These are phyloP conservation scores for Tetracentron sinense DNA, from an alignment of 164 flowering plant genomes.

Conservation along the genomic window DNA sequence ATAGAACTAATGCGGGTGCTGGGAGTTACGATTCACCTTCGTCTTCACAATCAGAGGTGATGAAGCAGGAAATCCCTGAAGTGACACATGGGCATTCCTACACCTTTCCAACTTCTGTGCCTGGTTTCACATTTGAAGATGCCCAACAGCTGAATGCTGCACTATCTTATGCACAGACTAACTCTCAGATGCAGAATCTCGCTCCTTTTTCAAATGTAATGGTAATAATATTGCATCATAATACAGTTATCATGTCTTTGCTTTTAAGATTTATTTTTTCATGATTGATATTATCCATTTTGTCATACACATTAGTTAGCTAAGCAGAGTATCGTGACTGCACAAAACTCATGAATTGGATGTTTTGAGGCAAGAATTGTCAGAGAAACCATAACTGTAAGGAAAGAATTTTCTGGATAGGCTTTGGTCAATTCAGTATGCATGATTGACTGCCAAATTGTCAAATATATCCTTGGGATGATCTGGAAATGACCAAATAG, in stretches of 20 bases:
- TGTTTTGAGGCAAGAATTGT: not conserved
- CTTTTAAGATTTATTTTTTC: not conserved
- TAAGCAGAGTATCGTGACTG: not conserved
- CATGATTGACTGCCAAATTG: too few species aligned
- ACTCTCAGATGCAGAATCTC: slow-evolving; percentile 69
- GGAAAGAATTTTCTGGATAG: too few species aligned
- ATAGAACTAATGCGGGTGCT: slow-evolving; percentile 39
- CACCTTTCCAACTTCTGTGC: slow-evolving; percentile 52
- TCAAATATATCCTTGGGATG: too few species aligned
- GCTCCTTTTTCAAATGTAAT: slow-evolving; percentile 59
- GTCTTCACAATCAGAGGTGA: slow-evolving; percentile 57
- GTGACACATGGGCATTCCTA: slow-evolving; percentile 53
- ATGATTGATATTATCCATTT: too few species aligned
- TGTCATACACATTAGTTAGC: not conserved
- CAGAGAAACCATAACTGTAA: too few species aligned
- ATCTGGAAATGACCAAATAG: too few species aligned
- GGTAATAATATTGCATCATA: slow-evolving; percentile 37
- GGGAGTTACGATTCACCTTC: slow-evolving; percentile 47
- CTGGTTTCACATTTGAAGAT: slow-evolving; percentile 62
- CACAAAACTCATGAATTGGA: not conserved
- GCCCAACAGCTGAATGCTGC: slow-evolving; percentile 49
- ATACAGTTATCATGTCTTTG: not conserved
- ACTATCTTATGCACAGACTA: slow-evolving; percentile 46
- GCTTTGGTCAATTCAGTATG: too few species aligned
- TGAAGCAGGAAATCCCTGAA: slow-evolving; percentile 57